Base-by-base conservation (phyloP, 2,329 filamentous ascomycete species). In the Mariannaea elegans region DNA sequence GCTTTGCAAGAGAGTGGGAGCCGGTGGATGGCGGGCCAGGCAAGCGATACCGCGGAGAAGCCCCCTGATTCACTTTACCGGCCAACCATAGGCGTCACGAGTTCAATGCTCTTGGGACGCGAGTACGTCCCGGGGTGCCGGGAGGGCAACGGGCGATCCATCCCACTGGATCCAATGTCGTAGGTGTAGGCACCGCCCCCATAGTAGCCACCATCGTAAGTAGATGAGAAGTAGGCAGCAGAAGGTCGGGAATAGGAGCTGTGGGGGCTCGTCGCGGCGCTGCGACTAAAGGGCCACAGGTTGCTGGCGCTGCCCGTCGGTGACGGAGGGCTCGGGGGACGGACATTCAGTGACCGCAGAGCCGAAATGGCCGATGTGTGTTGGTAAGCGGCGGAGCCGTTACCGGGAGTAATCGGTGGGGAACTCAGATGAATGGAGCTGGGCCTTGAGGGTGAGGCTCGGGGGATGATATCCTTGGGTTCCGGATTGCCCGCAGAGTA, bases 381-480 rank as follows among this genome's bases (percentile, higher is more conserved):
- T 56, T 80, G 76, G 56, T 74, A 74, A 50, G 64, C 52, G 27
- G 63, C 62, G 45, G 70, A 64, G 39, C 64, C 68, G 62, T 74
- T 73, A 67, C 72, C 76, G 57, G 79, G 78, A 49, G 79, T 84
- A 23, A 77, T 81, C 38, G 81, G 80, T 65, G 85, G 84, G 65
- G 83, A 85, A 57, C 60, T 82, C 68, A 84, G 77, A 73, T 85
- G 77, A 71, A 80, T 82, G 50, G 85, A 82, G 70, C 77, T 83
- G 41, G 85, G 85, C 59, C 86, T 81, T 14, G 87, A 89, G 12
- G 87, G 87, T 10, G 86, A 87, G 32, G 86, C 86, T 61, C 85
- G 84, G 48, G 87, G 87, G 64, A 89, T 82, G 65, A 89, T 89
- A 72, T 89, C 87, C 67, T 81, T 81, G 50, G 82, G 84, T 69